Evolutionary conservation across 2,329 filamentous ascomycete genomes (phyloP).

Genomic region (Alternaria viburni): DNA sequence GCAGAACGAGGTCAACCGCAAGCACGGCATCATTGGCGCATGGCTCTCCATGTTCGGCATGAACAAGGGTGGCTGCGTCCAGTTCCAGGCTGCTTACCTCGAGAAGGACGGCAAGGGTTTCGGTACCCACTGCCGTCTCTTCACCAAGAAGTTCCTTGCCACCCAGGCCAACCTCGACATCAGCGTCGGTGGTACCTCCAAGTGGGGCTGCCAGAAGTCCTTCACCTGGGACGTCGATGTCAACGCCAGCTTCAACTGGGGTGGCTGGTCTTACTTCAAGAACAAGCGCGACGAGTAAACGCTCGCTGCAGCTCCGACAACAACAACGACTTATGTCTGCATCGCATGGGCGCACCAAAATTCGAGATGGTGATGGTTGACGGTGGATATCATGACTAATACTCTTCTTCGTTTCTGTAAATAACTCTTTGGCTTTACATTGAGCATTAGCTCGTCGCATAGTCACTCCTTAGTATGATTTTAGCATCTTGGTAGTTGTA

Average conservation of each 20-base stretch:
- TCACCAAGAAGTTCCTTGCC: slow-evolving; percentile 30
- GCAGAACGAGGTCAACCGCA: slow-evolving; percentile 30
- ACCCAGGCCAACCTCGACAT: slow-evolving; percentile 28
- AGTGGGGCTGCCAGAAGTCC: slow-evolving; percentile 33
- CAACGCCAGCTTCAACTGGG: slow-evolving; percentile 31
- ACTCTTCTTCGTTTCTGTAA: slow-evolving; percentile 1
- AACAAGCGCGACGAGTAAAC: slow-evolving; percentile 15
- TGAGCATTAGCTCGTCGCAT: slow-evolving; percentile 5
- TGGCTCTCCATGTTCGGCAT: slow-evolving; percentile 22
- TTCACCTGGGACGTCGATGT: slow-evolving; percentile 31
- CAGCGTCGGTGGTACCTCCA: slow-evolving; percentile 11
- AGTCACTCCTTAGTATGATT: slow-evolving; percentile 12
- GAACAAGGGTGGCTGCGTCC: slow-evolving; percentile 30
- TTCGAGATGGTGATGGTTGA: not conserved
- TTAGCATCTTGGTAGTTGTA: slow-evolving; percentile 3
- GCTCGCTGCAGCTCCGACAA: not conserved
- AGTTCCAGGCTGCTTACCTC: slow-evolving; percentile 34
- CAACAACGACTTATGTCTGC: slow-evolving; percentile 1
- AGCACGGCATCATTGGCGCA: slow-evolving; percentile 19
- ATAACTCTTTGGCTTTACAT: slow-evolving; percentile 8
- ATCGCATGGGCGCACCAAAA: not conserved
- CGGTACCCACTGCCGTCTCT: slow-evolving; percentile 36
- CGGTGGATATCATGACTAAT: slow-evolving; percentile 3
- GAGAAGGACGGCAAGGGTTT: slow-evolving; percentile 29
- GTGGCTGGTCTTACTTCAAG: slow-evolving; percentile 9